Conservation (phyloP, 805 yeast genomes). For the Candida maltosa region DNA sequence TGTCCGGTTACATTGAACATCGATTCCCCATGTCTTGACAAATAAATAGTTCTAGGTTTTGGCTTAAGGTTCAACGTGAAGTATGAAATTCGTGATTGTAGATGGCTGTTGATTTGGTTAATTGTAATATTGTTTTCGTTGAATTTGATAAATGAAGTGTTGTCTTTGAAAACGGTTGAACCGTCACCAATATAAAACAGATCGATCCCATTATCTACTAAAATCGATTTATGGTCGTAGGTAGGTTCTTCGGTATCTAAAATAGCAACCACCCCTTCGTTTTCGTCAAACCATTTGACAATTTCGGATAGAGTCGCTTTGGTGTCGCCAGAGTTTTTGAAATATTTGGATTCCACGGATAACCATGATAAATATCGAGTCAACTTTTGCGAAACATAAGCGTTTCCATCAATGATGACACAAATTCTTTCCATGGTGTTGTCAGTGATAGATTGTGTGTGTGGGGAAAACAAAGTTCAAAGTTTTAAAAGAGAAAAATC, state of each 20-base stretch:
- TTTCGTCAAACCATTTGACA: slow-evolving; percentile 80
- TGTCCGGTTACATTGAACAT: slow-evolving; percentile 89
- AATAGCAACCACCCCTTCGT: slow-evolving; percentile 85
- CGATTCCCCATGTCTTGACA: slow-evolving; percentile 95
- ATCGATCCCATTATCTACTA: no score
- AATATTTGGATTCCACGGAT: slow-evolving; percentile 79
- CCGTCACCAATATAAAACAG: slow-evolving; percentile 86
- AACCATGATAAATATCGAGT: slow-evolving; percentile 92
- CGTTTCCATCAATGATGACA: slow-evolving; percentile 91
- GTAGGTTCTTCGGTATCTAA: slow-evolving; percentile 93
- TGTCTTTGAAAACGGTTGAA: slow-evolving; percentile 83
- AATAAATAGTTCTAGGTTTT: slow-evolving; percentile 88
- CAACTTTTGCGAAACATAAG: slow-evolving; percentile 90
- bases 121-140: slow-evolving; percentile 85
- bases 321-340: slow-evolving; percentile 65
- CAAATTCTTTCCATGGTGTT: no score
- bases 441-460: no score
- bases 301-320: slow-evolving; percentile 68
- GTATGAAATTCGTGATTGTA: slow-evolving; percentile 90
- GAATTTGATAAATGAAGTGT: slow-evolving; percentile 79
- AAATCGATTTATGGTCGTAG: slow-evolving; percentile 72
- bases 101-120: slow-evolving; percentile 81
- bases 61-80: slow-evolving; percentile 94
- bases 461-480: no score
- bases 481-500: no score